Evolutionary conservation across 2,329 filamentous ascomycete genomes (phyloP).

Genomic region (Alternaria triticimaculans): DNA sequence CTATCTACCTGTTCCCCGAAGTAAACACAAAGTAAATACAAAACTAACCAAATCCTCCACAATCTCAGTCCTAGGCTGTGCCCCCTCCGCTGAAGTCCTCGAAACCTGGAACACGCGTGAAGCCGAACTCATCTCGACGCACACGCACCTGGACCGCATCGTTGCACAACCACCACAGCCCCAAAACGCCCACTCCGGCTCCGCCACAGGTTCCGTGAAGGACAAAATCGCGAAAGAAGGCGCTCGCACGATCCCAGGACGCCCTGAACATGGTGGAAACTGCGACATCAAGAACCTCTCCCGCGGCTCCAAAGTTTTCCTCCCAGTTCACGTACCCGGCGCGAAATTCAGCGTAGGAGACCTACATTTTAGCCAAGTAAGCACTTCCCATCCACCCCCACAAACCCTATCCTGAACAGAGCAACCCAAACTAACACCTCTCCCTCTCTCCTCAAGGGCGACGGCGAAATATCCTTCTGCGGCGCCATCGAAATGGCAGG

Average conservation of each 20-base stretch:
- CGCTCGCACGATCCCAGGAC: conserved; percentile 81
- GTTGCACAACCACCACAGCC: conserved; percentile 81
- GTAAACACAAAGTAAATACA: too few species aligned
- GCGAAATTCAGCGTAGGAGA: conserved; percentile 93
- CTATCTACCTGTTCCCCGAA: too few species aligned
- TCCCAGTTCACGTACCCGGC: conserved; percentile 84
- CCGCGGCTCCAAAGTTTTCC: conserved; percentile 80
- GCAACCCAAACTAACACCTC: neutral
- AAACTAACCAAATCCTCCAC: neutral
- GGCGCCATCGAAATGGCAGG: conserved; percentile 92
- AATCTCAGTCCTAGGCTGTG: conserved; percentile 66
- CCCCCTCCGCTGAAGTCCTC: conserved; percentile 79
- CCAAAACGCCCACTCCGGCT: conserved; percentile 75
- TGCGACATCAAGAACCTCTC: conserved; percentile 90
- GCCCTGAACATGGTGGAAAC: conserved; percentile 88
- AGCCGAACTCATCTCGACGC: conserved; percentile 74
- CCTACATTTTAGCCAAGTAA: conserved; percentile 75
- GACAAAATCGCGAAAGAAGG: conserved; percentile 77
- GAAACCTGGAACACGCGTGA: conserved; percentile 85
- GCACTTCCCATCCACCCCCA: neutral
- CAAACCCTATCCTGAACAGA: neutral
- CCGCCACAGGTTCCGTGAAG: conserved; percentile 63
- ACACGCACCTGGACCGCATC: conserved; percentile 64
- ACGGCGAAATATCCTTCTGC: conserved; percentile 83
- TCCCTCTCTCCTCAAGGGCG: conserved; percentile 58